These are phyloP conservation scores for Talaromyces amestolkiae DNA, from an alignment of 2,329 filamentous ascomycete genomes.

Conservation along the genomic window DNA sequence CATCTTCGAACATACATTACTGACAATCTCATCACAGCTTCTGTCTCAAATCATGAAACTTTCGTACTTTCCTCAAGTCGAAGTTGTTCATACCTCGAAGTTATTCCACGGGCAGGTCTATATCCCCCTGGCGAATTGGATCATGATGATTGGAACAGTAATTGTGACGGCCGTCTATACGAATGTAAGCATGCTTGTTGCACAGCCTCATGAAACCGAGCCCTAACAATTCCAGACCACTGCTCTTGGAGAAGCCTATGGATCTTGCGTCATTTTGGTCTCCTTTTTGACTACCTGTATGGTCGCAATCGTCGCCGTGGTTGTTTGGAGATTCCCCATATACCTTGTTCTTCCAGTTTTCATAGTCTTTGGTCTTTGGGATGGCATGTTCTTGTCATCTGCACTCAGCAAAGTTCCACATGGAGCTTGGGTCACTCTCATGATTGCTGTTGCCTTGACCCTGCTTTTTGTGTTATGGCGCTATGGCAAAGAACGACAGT, in stretches of 20 bases:
- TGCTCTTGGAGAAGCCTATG: slow-evolving; percentile 70
- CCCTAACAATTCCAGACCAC: slow-evolving; percentile 52
- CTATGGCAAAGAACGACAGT: slow-evolving; percentile 75
- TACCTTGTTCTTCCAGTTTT: slow-evolving; percentile 61
- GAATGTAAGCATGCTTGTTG: slow-evolving; percentile 42
- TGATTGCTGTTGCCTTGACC: slow-evolving; percentile 62
- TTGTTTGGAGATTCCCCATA: slow-evolving; percentile 67
- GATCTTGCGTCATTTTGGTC: slow-evolving; percentile 76
- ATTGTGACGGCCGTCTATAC: slow-evolving; percentile 71
- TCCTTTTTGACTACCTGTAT: slow-evolving; percentile 76
- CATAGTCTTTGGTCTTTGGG: slow-evolving; percentile 63
- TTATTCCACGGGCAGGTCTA: slow-evolving; percentile 73
- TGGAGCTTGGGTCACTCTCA: slow-evolving; percentile 75
- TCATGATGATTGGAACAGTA: slow-evolving; percentile 73
- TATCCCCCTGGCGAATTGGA: slow-evolving; percentile 72
- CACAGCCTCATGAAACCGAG: not conserved
- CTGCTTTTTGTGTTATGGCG: slow-evolving; percentile 71
- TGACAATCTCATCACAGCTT: slow-evolving; percentile 34
- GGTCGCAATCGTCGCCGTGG: slow-evolving; percentile 67
- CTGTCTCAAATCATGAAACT: slow-evolving; percentile 71
- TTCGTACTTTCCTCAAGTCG: slow-evolving; percentile 73
- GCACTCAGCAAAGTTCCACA: slow-evolving; percentile 70
- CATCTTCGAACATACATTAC: not conserved
- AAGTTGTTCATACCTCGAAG: slow-evolving; percentile 67
- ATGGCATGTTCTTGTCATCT: slow-evolving; percentile 68